Evolutionary conservation across 805 yeast genomes (phyloP), one percentile per base, ranked within the genome.

Genomic region (Lipomyces kockii): DNA sequence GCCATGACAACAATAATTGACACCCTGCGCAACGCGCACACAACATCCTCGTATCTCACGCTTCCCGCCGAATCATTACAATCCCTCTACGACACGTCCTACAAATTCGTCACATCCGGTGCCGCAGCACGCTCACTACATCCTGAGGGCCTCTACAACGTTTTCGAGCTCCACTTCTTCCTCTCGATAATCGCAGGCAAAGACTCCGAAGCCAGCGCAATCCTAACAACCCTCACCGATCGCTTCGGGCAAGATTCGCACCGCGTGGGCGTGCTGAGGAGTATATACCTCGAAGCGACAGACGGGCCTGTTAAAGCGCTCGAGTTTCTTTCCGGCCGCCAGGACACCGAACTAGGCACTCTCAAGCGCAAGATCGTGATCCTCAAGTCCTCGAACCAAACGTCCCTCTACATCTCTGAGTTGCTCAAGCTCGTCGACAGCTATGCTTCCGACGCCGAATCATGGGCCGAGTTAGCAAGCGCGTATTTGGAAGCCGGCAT

Each of bases 391-490:
- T 67, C 67, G 9, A 76, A 75, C 3, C 71, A 75, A 61, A 79
- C 78, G 61, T 80, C 77, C 17, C 52, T 32, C 7, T 90, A 86
- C 76, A 83, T 91, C 57, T 79, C 81, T 46, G 84, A 83, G 62
- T 81, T 93, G 72, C 79, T 81, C 11, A 83, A 81, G 46, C 85
- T 83, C 71, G 78, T 91, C 62, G 88, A 87, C 63, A 78, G 83
- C 61, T 86, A 85, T 72, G 97, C 98, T 0, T 76, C 88, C 25
- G 98, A 95, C 77, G 80, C 85, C 1, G 87, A 89, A 70, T 80
- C 89, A 1, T 92, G 97, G 97, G 82, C 87, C 59, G 97, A 91
- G 77, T 80, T 92, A 64, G 89, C 87, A 2, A 85, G 86, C 49
- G 80, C 84, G n/a, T 94, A 94, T 76, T 78, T 78, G 29, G 76